Base-by-base conservation (phyloP, 352 stramenopile genomes). In the Globisporangium perplexum region DNA sequence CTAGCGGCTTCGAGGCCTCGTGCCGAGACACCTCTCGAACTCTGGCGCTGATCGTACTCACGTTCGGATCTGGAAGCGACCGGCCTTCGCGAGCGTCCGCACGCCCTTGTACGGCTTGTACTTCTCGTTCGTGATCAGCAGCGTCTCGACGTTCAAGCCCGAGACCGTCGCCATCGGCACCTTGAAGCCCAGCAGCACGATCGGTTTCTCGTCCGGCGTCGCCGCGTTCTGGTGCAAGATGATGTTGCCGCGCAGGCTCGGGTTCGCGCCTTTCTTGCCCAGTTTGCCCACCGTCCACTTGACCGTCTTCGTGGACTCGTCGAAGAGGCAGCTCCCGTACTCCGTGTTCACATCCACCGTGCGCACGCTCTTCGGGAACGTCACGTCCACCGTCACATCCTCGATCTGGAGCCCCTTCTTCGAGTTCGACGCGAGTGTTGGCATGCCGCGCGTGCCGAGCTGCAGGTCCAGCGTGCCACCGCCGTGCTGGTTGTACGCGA, bases 51-150 rank as follows among this genome's bases (percentile, higher is more conserved):
- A n/a, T n/a, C 28, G 4, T 31, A 31, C 28, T 31, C 44, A 97
- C 77, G 85, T 97, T 57, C 92, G 88, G 68, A 98, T 96, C 80
- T 98, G 93, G 79, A 97, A 98, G 36, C 92, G 83, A 0, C 96
- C 96, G 54, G 92, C 91, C 67, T 98, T 97, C 31, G 95, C 96
- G 61, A 99, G 89, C 48, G 96, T 98, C 53, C 96, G 85, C 47
- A 99, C 95, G 31, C 96, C 96, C 81, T 99, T 99, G 85, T 99
- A 99, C 8, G 96, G 96, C 60, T 95, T 96, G 76, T 99, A 99
- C 56, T 89, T 90, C 72, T 99, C 97, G 66, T 97, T 98, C 30
- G 86, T 94, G 48, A 98, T 82, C 42, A 96, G 61, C 44, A 99
- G 67, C 44, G 95, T 97, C 65, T 96, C 92, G 41, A 99, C 95